Evolutionary conservation across 352 stramenopile genomes (phyloP).

Genomic region (Globisporangium irregulare): DNA sequence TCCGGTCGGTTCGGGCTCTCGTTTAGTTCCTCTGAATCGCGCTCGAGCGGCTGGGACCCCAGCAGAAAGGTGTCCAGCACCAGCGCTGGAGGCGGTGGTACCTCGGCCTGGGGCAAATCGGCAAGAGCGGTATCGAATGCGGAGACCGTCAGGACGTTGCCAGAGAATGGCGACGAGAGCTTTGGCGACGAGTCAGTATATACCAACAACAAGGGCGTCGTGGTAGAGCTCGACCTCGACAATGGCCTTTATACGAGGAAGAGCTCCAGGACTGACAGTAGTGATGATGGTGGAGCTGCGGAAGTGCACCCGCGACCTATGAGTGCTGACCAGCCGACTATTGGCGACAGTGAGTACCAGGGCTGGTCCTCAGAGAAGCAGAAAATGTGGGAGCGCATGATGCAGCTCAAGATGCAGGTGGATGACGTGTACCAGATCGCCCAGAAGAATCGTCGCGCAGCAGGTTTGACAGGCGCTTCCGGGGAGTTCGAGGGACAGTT

Average conservation of each 20-base stretch:
- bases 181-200: neutral
- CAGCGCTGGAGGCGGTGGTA: neutral
- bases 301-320: neutral
- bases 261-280: neutral
- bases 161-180: neutral
- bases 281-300: neutral
- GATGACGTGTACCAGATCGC: neutral
- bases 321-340: neutral
- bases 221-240: neutral
- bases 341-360: neutral
- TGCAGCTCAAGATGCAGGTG: neutral
- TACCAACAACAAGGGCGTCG: neutral
- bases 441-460: neutral
- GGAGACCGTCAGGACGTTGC: neutral
- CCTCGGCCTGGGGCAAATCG: neutral
- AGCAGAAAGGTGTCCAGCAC: neutral
- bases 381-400: neutral
- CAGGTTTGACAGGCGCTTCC: neutral
- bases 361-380: neutral
- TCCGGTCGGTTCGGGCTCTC: slow-evolving; percentile 21
- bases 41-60: neutral
- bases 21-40: neutral
- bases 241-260: neutral
- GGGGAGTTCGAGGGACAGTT: neutral
- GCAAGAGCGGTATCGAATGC: neutral